Conservation (phyloP, 345 rosid genomes). For the Viola odorata region DNA sequence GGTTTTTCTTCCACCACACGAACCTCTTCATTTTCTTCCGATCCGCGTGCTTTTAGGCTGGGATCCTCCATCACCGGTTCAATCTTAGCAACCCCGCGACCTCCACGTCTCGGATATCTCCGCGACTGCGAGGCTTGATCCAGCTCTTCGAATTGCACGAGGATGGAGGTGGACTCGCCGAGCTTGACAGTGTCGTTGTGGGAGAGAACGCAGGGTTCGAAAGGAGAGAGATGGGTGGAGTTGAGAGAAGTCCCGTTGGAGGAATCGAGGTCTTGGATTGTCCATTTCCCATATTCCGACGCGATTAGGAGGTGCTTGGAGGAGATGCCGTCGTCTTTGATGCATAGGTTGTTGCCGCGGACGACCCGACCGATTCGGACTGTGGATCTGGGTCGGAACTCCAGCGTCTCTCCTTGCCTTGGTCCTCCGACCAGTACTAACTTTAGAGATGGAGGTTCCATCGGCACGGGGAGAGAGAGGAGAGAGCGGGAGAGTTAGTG, state of each 20-base stretch:
- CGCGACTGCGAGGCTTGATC: slow-evolving; percentile 30
- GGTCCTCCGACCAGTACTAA: slow-evolving; percentile 57
- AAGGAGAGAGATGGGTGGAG: slow-evolving; percentile 34
- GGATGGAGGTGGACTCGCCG: slow-evolving; percentile 60
- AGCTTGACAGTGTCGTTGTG: slow-evolving; percentile 67
- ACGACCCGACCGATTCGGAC: slow-evolving; percentile 61
- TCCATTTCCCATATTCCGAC: slow-evolving; percentile 58
- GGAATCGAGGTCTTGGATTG: slow-evolving; percentile 60
- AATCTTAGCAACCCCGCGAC: neutral
- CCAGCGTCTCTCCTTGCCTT: slow-evolving; percentile 54
- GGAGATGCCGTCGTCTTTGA: slow-evolving; percentile 78
- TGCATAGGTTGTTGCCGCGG: slow-evolving; percentile 61
- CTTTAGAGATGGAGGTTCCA: slow-evolving; percentile 27
- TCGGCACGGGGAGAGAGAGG: neutral
- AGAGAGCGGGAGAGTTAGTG: neutral
- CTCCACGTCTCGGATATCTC: slow-evolving; percentile 27
- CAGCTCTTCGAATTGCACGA: slow-evolving; percentile 28
- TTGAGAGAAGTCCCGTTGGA: slow-evolving; percentile 78
- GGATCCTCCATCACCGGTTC: neutral
- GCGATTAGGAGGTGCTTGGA: slow-evolving; percentile 64
- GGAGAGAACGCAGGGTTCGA: slow-evolving; percentile 35
- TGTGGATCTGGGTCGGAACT: slow-evolving; percentile 41
- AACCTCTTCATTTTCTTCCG: slow-evolving; percentile 20
- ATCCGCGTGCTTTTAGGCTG: neutral
- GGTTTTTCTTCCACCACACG: slow-evolving; percentile 6